Conservation (phyloP, 73 alveolate genomes). For the Paramecium biaurelia region DNA sequence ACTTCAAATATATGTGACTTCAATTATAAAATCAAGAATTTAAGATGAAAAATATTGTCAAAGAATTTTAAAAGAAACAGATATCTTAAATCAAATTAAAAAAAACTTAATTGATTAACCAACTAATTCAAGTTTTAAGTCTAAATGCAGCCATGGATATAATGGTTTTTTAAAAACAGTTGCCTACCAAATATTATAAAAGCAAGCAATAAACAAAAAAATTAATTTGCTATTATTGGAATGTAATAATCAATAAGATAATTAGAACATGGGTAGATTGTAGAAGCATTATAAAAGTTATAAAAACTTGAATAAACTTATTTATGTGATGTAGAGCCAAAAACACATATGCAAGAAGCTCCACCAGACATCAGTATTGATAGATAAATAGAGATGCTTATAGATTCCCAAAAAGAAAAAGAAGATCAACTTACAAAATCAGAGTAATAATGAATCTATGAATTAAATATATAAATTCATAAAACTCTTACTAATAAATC, state of each 20-base stretch:
- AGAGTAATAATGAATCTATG: not conserved
- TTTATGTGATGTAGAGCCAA: slow-evolving; percentile 39
- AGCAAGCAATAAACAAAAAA: not conserved
- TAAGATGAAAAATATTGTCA: slow-evolving; percentile 1
- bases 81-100: not conserved
- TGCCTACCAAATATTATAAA: not conserved
- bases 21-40: not conserved
- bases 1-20: not conserved
- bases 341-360: slow-evolving; percentile 47
- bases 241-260: not conserved
- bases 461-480: not conserved
- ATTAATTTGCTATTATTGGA: not conserved
- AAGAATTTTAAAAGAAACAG: slow-evolving; percentile 19
- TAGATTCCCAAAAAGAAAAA: slow-evolving; percentile 10
- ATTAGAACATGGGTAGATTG: not conserved
- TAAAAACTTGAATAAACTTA: not conserved
- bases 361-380: slow-evolving; percentile 51
- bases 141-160: not conserved
- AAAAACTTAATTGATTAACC: not conserved
- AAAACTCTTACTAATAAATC: not conserved
- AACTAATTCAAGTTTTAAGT: not conserved
- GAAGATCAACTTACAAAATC: not conserved
- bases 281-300: not conserved
- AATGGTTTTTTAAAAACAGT: not conserved
- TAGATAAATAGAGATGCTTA: slow-evolving; percentile 31